Base-by-base conservation (phyloP, 371 early-diverging fungal genomes). In the Mortierella sp. region DNA sequence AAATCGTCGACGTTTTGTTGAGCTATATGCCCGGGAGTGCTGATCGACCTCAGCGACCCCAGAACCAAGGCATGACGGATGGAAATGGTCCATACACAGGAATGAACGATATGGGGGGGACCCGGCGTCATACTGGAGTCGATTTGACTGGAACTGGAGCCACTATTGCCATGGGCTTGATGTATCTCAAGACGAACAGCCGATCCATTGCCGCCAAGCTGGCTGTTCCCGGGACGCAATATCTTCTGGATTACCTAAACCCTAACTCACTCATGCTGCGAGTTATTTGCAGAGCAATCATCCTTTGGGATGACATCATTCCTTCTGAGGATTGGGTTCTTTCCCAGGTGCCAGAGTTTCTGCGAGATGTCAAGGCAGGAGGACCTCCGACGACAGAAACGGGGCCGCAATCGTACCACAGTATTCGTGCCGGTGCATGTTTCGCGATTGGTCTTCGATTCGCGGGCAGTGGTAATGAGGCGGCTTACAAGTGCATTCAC, bases 161-260 rank as follows among this genome's bases (percentile, higher is more conserved):
- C 0, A 93, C 92, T 0, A 89, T 97, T n/a, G 98, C 98, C 0
- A 81, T 98, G 21, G 96, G 93, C 0, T 86, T 98, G 21, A 94
- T 95, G 88, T 97, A 93, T 79, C 88, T 98, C 43, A 95, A 94
- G 64, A 95, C 97, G 14, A 92, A 95, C 78, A 92, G 96, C 73
- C 51, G 53, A 6, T 73, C 87, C 24, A 90, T 96, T 0, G 96
- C 97, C 0, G 88, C 90, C 19, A 87, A 90, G 16, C 88, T 98
- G 19, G 86, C 80, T 28, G 73, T 95, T 0, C 94, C 96, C 0
- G 88, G 88, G 24, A 91, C 92, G 0, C 69, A 54, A n/a, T 90
- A 89, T 44, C 85, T 92, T 37, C 83, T 98, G 53, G 93, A 95
- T 34, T 90, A 91, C 34, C 87, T 94, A 14, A 92, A 94, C 8